Percentiles rank a stretch among this genome's conserved stretches.
phyloP scores from a whole-genome alignment of 1,284 basidiomycete species.

The Rhodotorula sp. region DNA sequence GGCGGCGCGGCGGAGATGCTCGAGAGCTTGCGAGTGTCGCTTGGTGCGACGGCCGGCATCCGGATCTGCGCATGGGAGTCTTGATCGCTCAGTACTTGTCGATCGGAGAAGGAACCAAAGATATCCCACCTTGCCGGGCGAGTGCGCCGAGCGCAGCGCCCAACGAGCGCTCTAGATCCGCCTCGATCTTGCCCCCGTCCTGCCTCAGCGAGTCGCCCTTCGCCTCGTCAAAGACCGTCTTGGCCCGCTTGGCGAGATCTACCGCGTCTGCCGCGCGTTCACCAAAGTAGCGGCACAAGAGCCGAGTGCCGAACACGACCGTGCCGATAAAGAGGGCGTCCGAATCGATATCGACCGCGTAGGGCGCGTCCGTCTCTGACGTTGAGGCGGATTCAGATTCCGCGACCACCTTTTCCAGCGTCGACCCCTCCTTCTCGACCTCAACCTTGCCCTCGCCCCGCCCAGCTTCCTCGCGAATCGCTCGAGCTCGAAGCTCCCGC shows the following conservation, averaged over 20 bases:
- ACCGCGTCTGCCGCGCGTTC: slow-evolving; percentile 43
- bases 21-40: slow-evolving; percentile 62
- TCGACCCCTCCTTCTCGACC: slow-evolving; percentile 5
- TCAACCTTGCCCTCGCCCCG: not conserved
- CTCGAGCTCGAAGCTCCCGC: slow-evolving; percentile 16
- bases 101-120: not conserved
- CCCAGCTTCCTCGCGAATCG: slow-evolving; percentile 11
- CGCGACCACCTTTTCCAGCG: slow-evolving; percentile 17
- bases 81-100: slow-evolving; percentile 2
- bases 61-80: slow-evolving; percentile 55
- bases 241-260: slow-evolving; percentile 51
- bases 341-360: slow-evolving; percentile 28
- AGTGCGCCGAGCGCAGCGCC: slow-evolving; percentile 64
- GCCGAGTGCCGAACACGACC: slow-evolving; percentile 67
- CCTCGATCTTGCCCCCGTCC: slow-evolving; percentile 48
- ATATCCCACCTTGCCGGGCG: slow-evolving; percentile 59
- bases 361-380: not conserved
- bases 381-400: not conserved
- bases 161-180: slow-evolving; percentile 61
- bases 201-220: slow-evolving; percentile 55
- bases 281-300: slow-evolving; percentile 59
- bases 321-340: slow-evolving; percentile 62
- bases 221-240: slow-evolving; percentile 62
- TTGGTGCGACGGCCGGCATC: slow-evolving; percentile 62
- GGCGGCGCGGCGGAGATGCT: slow-evolving; percentile 60